Conservation (phyloP, 345 rosid genomes). For the Adansonia digitata region DNA sequence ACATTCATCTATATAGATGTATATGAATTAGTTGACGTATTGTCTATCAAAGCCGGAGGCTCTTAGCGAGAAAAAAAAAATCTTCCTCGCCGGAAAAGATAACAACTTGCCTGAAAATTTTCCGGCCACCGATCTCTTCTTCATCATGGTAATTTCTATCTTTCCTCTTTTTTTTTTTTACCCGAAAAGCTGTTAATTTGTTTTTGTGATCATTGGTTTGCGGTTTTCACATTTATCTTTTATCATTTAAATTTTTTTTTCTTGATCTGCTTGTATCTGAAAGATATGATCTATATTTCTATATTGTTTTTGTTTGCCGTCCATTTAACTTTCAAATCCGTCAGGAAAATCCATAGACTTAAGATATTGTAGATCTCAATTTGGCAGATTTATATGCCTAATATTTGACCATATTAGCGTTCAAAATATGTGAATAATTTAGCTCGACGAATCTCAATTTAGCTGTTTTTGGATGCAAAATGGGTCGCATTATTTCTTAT, state of each 20-base stretch:
- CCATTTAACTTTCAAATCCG: no score
- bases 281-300: background rate
- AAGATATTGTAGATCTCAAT: background rate
- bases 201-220: background rate
- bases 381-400: background rate
- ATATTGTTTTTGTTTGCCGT: background rate
- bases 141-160: background rate
- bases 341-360: background rate
- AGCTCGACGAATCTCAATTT: background rate
- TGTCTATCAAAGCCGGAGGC: background rate
- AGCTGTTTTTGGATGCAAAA: background rate
- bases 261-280: background rate
- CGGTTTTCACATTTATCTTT: background rate
- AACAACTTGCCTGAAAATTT: background rate
- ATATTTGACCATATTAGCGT: background rate
- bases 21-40: background rate
- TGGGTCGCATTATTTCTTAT: background rate
- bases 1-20: background rate
- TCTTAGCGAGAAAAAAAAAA: background rate
- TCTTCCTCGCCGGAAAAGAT: slow-evolving; percentile 7
- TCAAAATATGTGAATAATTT: background rate
- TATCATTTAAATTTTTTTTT: background rate
- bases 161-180: background rate
- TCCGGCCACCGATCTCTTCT: background rate
- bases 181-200: background rate